Evolutionary conservation across 2,329 filamentous ascomycete genomes (phyloP), one percentile per base, ranked within the genome.

Genomic region (Ramularia collo-cygni): DNA sequence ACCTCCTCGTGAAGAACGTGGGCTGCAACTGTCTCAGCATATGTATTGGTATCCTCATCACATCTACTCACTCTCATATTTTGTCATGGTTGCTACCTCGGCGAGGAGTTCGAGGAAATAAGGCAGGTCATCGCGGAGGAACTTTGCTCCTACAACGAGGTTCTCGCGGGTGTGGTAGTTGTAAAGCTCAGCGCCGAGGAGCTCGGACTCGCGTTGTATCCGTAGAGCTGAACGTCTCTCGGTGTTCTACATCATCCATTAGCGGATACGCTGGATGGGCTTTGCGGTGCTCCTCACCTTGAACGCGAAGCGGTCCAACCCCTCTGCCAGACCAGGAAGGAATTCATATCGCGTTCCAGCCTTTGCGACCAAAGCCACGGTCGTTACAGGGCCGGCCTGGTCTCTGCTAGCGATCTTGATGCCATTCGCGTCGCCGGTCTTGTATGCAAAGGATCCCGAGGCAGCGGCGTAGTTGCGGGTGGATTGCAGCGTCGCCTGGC

Each of bases 91-190:
- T 59, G 92, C 75, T 58, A 95, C 85, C 74, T 98, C 93, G 61
- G 83, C 87, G 55, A 98, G 77, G 52, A 98, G 76, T 74, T 98
- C 92, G 60, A 88, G 79, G 67, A 95, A 98, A 78, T 96, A 98
- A 55, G 92, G 92, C 54, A 98, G 80, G 65, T 98, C 89, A 64
- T 92, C 81, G 64, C 87, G 81, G 54, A 98, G 79, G 76, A 98
- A 98, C 72, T 84, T 94, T 64, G 92, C 86, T 68, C 90, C 82
- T 60, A 98, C 72, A 45, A 98, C 80, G 50, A 98, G 72, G 63
- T 88, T 88, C 75, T 98, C 92, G 62, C 90, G 84, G 57, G 87
- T 89, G 71, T 95, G 88, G 68, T 85, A 86, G 52, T 90, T 75
- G 56, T 72, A 76, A 70, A 96, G 80, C 77, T 90, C 81, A 59